Base-by-base conservation (phyloP, 352 stramenopile genomes). In the Paralagenidium karlingii region DNA sequence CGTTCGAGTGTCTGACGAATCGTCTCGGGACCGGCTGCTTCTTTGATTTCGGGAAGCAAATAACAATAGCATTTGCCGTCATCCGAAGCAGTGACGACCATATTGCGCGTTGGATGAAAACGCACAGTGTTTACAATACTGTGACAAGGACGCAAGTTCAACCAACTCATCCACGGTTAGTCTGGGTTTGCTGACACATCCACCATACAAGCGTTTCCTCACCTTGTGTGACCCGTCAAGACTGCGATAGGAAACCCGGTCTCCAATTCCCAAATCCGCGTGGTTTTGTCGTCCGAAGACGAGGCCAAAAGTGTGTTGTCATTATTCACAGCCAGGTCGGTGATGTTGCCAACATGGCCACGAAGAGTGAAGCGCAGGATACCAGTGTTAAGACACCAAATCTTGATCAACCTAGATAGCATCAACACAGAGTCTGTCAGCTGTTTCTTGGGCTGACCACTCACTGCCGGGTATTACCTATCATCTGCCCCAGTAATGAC, bases 401-500 rank as follows among this genome's bases (percentile, higher is more conserved):
- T 78, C 58, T 98, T 98, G 22, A 97, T 86, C 11, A 99, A 61
- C 37, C 87, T 94, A 45, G 31, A 19, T 21, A 28, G 13, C 31
- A 24, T n/a, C 10, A 53, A 21, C 31, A 33, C 10, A 24, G 16
- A 38, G 27, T 19, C n/a, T 27, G 26, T 4, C 19, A 39, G 13
- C 10, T 32, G 33, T 13, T 38, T 22, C n/a, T n/a, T n/a, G n/a
- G n/a, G n/a, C n/a, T n/a, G n/a, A n/a, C n/a, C n/a, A n/a, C 9
- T 20, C 4, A 13, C n/a, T 24, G 24, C 30, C 22, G 19, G 3
- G 7, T 36, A 16, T 3, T 61, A 87, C 67, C 75, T 73, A 55
- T 99, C 95, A 58, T 99, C 94, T 0, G 94, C 91, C 30, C 95
- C 95, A 0, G 94, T 98, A 43, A 98, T 90, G 40, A 98, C 92